Base-by-base conservation (phyloP, 2,329 filamentous ascomycete species). In the Didymellaceae sp. region DNA sequence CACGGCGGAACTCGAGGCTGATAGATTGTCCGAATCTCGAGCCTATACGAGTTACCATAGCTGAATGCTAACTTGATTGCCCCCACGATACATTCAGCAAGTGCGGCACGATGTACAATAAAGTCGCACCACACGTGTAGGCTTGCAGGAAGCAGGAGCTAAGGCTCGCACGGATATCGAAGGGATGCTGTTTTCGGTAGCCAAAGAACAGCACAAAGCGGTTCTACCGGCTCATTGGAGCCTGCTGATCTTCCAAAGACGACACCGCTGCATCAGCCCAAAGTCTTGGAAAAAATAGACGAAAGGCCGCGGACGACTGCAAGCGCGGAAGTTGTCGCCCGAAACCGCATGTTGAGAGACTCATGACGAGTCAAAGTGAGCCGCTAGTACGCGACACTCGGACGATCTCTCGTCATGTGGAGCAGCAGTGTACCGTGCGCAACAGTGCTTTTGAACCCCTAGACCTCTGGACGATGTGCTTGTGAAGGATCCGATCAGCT, bases 381-480 rank as follows among this genome's bases (percentile, higher is more conserved):
- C 49, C 49, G 38, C 43, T 52, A 52, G 38, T 33, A 31, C 28
- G 38, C 42, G 33, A 42, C 32, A 39, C 31, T 43, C 43, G 33
- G 38, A 37, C 37, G 25, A 41, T 31, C 41, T 33, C 30, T 37
- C 18, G 14, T 16, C 18, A 10, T 26, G 3, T 25, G 20, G 2
- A 37, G 18, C 24, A 35, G 26, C 24, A 26, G 26, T 13, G 9
- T 24, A 13, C 20, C 16, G 18, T 31, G 6, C 37, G 10, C 10
- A 13, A 5, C 10, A 13, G 10, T 13, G 11, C 21, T 26, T 17
- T 21, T 1, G 8, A 18, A 35, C 11, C 28, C 20, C 18, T 22
- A n/a, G n/a, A 42, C 31, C 18, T n/a, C 30, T 30, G 24, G n/a
- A 20, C n/a, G 5, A 14, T 9, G 11, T 18, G 24, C 6, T 14